phyloP scores from a whole-genome alignment of 805 yeast species.

The Debaryomyces hansenii region DNA sequence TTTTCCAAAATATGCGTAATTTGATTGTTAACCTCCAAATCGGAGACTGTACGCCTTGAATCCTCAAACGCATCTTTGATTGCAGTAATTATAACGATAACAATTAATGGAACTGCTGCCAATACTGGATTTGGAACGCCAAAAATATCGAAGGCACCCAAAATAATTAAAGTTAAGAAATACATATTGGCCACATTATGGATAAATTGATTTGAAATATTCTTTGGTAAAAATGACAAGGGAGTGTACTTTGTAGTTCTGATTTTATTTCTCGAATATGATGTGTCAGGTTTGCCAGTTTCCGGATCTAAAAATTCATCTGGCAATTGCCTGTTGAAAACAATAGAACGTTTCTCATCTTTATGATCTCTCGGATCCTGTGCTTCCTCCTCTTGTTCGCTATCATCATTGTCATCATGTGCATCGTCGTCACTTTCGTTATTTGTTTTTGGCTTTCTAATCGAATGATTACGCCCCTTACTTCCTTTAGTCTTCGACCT shows the following conservation, averaged over 20 bases:
- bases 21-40: constrained; percentile 75
- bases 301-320: constrained; percentile 53
- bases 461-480: constrained; percentile 14
- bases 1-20: constrained; percentile 59
- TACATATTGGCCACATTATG: constrained; percentile 87
- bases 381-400: constrained; percentile 27
- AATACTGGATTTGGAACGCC: constrained; percentile 80
- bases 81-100: constrained; percentile 72
- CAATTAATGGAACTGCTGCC: constrained; percentile 76
- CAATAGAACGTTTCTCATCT: constrained; percentile 46
- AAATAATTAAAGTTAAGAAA: constrained; percentile 73
- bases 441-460: constrained; percentile 19
- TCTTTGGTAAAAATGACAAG: constrained; percentile 81
- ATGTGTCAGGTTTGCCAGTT: constrained; percentile 56
- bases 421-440: constrained; percentile 22
- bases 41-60: constrained; percentile 69
- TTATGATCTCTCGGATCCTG: constrained; percentile 32
- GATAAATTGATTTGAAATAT: constrained; percentile 69
- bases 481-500: constrained; percentile 6
- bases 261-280: constrained; percentile 86
- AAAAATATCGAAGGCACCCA: constrained; percentile 76
- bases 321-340: constrained; percentile 62
- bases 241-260: constrained; percentile 97
- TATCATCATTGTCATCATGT: constrained; percentile 31
- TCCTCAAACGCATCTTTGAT: constrained; percentile 81